These are phyloP conservation scores for Apiospora koreana DNA, from an alignment of 2,329 filamentous ascomycete genomes.

Conservation along the genomic window DNA sequence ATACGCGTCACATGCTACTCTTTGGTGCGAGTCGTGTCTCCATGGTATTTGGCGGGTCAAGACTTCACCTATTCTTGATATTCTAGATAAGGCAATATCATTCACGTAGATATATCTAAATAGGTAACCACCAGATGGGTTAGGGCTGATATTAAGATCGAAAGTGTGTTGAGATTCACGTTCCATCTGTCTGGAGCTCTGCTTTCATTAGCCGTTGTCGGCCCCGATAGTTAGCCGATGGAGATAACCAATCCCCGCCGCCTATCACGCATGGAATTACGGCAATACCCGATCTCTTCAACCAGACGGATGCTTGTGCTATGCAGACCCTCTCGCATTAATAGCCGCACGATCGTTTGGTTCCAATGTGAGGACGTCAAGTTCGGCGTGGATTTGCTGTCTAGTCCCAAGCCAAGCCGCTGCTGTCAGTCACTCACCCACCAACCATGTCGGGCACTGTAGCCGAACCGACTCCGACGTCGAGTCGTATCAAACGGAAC, in stretches of 20 bases:
- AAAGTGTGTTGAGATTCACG: too few relatives aligned
- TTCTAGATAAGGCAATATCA: too few relatives aligned
- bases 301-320: not conserved
- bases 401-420: not conserved
- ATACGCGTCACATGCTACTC: too few relatives aligned
- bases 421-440: too few relatives aligned
- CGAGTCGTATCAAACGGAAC: slow-evolving; percentile 33
- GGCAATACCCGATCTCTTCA: not conserved
- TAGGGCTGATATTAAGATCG: not conserved
- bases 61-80: too few relatives aligned
- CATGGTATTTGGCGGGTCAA: not conserved
- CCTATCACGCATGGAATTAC: not conserved
- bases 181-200: too few relatives aligned
- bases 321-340: not conserved
- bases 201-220: not conserved
- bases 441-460: not conserved
- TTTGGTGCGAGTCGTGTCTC: too few relatives aligned
- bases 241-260: not conserved
- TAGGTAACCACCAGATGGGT: not conserved
- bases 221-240: slow-evolving; percentile 8
- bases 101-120: not conserved
- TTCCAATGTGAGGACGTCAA: too few relatives aligned
- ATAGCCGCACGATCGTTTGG: not conserved
- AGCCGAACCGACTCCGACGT: not conserved
- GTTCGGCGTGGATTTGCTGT: not conserved